These are phyloP conservation scores for Tylopilus orsonianus DNA, from an alignment of 1,284 basidiomycete species.

Conservation along the genomic window DNA sequence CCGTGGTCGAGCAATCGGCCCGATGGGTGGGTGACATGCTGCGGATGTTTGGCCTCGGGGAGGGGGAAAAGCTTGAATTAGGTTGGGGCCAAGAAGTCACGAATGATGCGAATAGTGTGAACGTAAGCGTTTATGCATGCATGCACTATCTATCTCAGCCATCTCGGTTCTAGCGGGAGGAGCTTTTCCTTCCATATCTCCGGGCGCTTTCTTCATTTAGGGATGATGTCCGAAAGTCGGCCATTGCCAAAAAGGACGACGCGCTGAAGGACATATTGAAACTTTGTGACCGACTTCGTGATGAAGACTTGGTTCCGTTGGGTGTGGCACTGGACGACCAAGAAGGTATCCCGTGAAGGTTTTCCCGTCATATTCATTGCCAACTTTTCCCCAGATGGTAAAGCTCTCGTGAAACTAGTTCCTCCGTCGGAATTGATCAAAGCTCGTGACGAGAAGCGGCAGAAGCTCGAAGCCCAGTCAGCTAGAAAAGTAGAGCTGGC, in stretches of 20 bases:
- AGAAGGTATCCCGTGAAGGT: constrained; percentile 57
- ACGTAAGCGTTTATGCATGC: constrained; percentile 49
- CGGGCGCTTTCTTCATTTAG: constrained; percentile 87
- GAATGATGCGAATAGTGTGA: constrained; percentile 42
- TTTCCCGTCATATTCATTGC: neutral
- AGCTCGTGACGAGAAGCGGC: constrained; percentile 89
- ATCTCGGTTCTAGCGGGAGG: constrained; percentile 61
- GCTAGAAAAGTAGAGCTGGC: constrained; percentile 78
- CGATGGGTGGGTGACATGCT: constrained; percentile 91
- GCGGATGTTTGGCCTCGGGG: constrained; percentile 92
- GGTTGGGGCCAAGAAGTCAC: constrained; percentile 68
- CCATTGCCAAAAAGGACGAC: constrained; percentile 69
- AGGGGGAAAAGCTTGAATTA: constrained; percentile 65
- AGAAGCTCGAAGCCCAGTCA: constrained; percentile 71
- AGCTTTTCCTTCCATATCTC: constrained; percentile 88
- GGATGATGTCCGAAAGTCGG: constrained; percentile 82
- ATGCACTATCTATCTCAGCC: constrained; percentile 7
- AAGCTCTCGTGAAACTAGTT: constrained; percentile 92
- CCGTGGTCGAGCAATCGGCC: constrained; percentile 72
- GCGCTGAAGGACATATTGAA: constrained; percentile 77
- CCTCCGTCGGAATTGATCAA: constrained; percentile 80
- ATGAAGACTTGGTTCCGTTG: constrained; percentile 86
- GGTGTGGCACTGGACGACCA: constrained; percentile 97
- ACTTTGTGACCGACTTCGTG: constrained; percentile 88
- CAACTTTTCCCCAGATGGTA: constrained; percentile 63